Percentiles rank a stretch among this genome's conserved stretches.
These are phyloP conservation scores for Pelargonium fulgidum DNA, from an alignment of 441 rosid species.

Conservation along the genomic window DNA sequence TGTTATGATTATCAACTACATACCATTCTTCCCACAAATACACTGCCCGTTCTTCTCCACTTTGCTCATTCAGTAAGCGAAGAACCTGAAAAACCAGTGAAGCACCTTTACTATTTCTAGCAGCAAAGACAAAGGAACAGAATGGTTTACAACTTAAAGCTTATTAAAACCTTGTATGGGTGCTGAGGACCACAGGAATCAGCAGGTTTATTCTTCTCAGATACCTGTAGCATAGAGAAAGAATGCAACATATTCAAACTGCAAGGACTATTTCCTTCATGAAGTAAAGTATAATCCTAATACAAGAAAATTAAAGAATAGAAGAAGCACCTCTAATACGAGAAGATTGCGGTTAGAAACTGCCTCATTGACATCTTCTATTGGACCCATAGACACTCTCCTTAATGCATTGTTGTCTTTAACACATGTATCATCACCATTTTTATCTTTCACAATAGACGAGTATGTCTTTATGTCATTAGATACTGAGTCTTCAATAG, in stretches of 20 bases:
- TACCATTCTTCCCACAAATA: constrained; percentile 88
- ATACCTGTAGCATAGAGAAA: constrained; percentile 43
- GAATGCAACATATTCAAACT: constrained; percentile 18
- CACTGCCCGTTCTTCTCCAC: constrained; percentile 74
- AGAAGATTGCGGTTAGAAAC: constrained; percentile 48
- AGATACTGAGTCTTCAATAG: constrained; percentile 52
- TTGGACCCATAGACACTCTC: constrained; percentile 25
- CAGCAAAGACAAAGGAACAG: constrained; percentile 18
- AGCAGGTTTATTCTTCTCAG: constrained; percentile 48
- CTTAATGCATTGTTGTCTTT: constrained; percentile 22
- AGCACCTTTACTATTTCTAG: constrained; percentile 22
- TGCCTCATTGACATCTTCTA: constrained; percentile 25
- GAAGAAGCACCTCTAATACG: constrained; percentile 66
- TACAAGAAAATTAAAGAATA: not conserved
- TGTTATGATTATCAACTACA: constrained; percentile 10
- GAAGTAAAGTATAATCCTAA: not conserved
- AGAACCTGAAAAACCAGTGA: constrained; percentile 61
- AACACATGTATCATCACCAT: constrained; percentile 25
- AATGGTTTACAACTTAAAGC: constrained; percentile 12
- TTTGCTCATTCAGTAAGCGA: constrained; percentile 80
- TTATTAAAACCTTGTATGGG: constrained; percentile 56
- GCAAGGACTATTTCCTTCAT: constrained; percentile 14
- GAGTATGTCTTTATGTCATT: constrained; percentile 30
- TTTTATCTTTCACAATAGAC: constrained; percentile 33
- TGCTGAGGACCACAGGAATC: constrained; percentile 34